Evolutionary conservation across 1,284 basidiomycete genomes (phyloP), one percentile per base, ranked within the genome.

Genomic region (Kalmanozyma brasiliensis): DNA sequence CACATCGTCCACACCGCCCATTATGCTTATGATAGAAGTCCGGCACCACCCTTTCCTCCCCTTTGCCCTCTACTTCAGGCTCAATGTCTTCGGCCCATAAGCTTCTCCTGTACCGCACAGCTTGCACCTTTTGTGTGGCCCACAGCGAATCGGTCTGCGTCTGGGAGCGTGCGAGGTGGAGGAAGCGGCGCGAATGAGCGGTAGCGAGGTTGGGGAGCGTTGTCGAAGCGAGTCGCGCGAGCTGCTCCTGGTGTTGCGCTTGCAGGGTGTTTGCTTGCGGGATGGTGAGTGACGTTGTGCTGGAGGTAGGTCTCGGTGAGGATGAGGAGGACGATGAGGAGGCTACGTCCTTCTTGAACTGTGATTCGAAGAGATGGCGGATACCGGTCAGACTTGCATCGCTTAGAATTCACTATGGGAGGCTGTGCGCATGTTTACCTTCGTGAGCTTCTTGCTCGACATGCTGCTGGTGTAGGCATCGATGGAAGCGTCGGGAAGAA

Each of bases 11-110:
- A 14, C 62, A 65, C 16, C 62, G 49, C 13, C 24, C 26, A n/a
- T 65, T 65, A 8, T 65, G 62, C 24, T 43, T 49, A 20, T 65
- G 35, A 14, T 65, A 70, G 24, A 61, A 70, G 11, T 53, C 57
- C 11, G 66, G 61, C 4, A 69, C 48, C 0, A 61, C 23, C 14
- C 38, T 51, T 11, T 33, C 35, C 6, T 9, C 26, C 14, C 33
- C 16, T 13, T 17, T 13, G 6, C 23, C 33, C 19, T 32, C 34
- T 26, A 23, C 4, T 19, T 52, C 35, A 2, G 52, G 56, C 23
- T 60, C 57, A 7, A 64, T 23, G 22, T 60, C 52, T 13, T 69
- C 66, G 0, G 52, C 61, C 66, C 66, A 69, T 1, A 64, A 20
- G 3, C 40, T 17, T 2, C 45, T 22, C 32, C 66, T 43, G 17